phyloP scores from a whole-genome alignment of 1,284 basidiomycete species.

The Puccinia novopanici region DNA sequence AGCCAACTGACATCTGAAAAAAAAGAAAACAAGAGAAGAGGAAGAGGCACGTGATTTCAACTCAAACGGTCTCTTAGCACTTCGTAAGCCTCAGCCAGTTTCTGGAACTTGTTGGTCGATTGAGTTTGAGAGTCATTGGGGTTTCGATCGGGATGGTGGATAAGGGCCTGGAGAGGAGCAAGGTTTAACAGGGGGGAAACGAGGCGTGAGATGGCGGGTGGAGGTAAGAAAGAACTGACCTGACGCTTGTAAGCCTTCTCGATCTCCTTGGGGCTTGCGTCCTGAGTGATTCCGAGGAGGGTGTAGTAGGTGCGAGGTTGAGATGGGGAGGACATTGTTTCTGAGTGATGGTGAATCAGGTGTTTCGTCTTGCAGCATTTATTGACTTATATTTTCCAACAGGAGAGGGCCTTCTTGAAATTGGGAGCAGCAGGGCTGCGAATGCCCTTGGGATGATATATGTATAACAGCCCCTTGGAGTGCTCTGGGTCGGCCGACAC shows the following conservation, averaged over 20 bases:
- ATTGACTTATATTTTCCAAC: too few species aligned
- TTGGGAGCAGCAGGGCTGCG: too few species aligned
- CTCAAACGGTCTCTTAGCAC: slow-evolving; percentile 34
- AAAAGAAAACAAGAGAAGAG: neutral
- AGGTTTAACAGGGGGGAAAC: neutral
- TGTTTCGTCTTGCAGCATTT: too few species aligned
- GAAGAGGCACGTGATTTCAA: neutral
- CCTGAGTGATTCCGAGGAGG: slow-evolving; percentile 8
- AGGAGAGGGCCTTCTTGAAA: too few species aligned
- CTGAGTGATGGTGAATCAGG: too few species aligned
- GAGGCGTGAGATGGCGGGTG: too few species aligned
- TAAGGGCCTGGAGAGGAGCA: slow-evolving; percentile 13
- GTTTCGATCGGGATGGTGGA: slow-evolving; percentile 44
- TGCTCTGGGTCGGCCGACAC: too few species aligned
- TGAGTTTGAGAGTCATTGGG: slow-evolving; percentile 34
- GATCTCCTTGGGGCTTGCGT: slow-evolving; percentile 25
- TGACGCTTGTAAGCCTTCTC: slow-evolving; percentile 38
- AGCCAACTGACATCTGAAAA: neutral
- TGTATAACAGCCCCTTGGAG: too few species aligned
- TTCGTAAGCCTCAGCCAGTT: slow-evolving; percentile 37
- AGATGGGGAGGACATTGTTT: neutral
- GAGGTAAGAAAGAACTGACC: neutral
- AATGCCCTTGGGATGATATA: too few species aligned
- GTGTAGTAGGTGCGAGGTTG: slow-evolving; percentile 17
- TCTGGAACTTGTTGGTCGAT: slow-evolving; percentile 37